Percentiles rank a stretch among this genome's conserved stretches.
Evolutionary conservation across 495 filamentous ascomycete genomes (phyloP).

Genomic region (Trichoderma virens): DNA sequence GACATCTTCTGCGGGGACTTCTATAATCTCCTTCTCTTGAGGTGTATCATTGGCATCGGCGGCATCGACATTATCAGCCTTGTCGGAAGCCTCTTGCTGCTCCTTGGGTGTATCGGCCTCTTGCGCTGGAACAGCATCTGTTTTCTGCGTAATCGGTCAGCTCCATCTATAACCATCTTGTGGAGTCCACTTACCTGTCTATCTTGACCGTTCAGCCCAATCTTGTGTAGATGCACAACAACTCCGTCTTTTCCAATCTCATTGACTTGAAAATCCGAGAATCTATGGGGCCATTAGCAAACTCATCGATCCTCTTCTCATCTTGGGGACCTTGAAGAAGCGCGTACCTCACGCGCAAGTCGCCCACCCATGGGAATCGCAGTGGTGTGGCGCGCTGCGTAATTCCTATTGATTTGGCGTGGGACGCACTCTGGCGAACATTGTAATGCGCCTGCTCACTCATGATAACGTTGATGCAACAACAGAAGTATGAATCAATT

Average conservation of each 20-base stretch:
- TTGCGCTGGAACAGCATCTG: not conserved
- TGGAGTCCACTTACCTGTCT: constrained; percentile 34
- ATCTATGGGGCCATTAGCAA: constrained; percentile 44
- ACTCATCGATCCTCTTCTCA: not conserved
- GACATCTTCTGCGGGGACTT: constrained; percentile 8
- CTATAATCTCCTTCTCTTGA: not conserved
- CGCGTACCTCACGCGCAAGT: constrained; percentile 31
- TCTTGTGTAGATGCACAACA: constrained; percentile 52
- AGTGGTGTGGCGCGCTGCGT: constrained; percentile 25
- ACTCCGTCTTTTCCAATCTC: constrained; percentile 75
- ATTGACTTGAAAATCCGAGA: constrained; percentile 92
- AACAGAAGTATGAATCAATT: not conserved
- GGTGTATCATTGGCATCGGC: not conserved
- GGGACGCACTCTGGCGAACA: constrained; percentile 16
- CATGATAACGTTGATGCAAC: not conserved
- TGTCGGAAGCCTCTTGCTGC: not conserved
- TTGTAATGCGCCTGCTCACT: not conserved
- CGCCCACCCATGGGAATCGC: constrained; percentile 28
- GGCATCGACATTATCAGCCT: not conserved
- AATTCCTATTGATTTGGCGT: constrained; percentile 27
- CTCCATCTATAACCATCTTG: constrained; percentile 14
- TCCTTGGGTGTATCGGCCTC: not conserved
- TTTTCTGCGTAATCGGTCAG: constrained; percentile 1
- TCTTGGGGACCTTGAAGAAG: not conserved
- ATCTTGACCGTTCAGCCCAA: constrained; percentile 43